phyloP scores from a whole-genome alignment of 176 grass and related monocot species.

The Thalia dealbata region DNA sequence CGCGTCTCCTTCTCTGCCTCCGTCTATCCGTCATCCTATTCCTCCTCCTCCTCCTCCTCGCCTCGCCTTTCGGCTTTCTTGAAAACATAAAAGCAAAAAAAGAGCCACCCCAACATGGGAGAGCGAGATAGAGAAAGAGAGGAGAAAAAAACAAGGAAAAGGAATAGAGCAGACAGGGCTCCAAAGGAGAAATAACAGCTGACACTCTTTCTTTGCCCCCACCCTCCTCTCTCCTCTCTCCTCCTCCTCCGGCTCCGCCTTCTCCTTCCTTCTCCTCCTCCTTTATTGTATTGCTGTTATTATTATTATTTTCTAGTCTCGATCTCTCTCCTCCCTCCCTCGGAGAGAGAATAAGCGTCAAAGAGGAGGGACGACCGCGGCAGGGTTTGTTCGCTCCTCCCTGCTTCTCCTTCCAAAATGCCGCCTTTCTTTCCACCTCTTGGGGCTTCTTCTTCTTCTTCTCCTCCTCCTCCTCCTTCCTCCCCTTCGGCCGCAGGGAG shows the following conservation, averaged over 20 bases:
- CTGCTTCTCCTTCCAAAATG: background rate
- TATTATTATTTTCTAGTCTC: background rate
- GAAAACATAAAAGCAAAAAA: constrained; percentile 9
- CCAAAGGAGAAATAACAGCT: constrained; percentile 5
- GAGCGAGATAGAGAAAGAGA: background rate
- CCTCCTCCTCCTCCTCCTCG: background rate
- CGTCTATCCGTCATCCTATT: background rate
- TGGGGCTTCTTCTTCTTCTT: background rate
- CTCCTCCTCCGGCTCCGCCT: background rate
- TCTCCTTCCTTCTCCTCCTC: background rate
- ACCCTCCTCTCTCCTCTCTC: background rate
- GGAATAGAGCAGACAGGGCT: constrained; percentile 4
- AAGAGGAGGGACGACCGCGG: background rate
- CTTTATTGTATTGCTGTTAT: too few species aligned
- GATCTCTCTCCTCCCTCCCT: background rate
- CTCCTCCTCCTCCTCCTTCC: too few species aligned
- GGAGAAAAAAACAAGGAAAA: constrained; percentile 7
- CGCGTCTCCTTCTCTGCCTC: too few species aligned
- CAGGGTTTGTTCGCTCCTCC: background rate
- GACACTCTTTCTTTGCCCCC: constrained; percentile 12
- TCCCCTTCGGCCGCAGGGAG: background rate
- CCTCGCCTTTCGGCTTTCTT: background rate
- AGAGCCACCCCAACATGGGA: background rate
- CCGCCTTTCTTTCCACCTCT: background rate
- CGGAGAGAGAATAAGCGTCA: background rate